Base-by-base conservation (phyloP, 768 basidiomycete species). In the Rhodosporidiobolus odoratus region DNA sequence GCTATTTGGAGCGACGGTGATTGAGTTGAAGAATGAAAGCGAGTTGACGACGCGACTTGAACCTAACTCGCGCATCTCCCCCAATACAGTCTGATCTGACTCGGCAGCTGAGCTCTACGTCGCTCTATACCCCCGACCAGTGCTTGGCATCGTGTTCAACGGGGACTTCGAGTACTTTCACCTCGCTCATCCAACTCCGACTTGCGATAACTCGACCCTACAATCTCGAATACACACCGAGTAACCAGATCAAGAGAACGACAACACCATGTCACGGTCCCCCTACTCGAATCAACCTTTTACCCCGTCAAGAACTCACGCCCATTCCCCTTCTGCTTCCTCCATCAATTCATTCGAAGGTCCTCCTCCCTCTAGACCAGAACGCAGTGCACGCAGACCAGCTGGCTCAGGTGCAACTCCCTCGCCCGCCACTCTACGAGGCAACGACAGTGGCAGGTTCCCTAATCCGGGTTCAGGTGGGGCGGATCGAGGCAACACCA, bases 381-480 rank as follows among this genome's bases (percentile, higher is more conserved):
- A 69, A 53, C 57, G 68, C 21, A 64, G 62, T 5, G 48, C 21
- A 0, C 47, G 68, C n/a, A 45, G 68, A 37, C 68, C 68, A 16
- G 27, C 19, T 7, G 45, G 62, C 21, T 34, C 23, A 19, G 62
- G 62, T 27, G 50, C 57, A 5, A 40, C 68, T 2, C 68, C 68
- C n/a, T 64, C 62, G 10, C 68, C 68, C 15, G 68, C 67, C 5
- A 41, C 61, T 16, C n/a, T 43, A 12, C 54, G 54, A 2, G 68
- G 68, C 21, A 50, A 43, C 57, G 68, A 69, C 12, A 45, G 13
- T n/a, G 62, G 68, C 1, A 40, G 62, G 34, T 69, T 69, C 52
- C 54, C 62, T 2, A n/a, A 47, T n/a, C n/a, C 34, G 13, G 34
- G 10, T 7, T 32, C 7, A 52, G 48, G n/a, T n/a, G 32, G 8